These are phyloP conservation scores for Meyerozyma athensensis DNA, from an alignment of 1,139 yeast species.

Conservation along the genomic window DNA sequence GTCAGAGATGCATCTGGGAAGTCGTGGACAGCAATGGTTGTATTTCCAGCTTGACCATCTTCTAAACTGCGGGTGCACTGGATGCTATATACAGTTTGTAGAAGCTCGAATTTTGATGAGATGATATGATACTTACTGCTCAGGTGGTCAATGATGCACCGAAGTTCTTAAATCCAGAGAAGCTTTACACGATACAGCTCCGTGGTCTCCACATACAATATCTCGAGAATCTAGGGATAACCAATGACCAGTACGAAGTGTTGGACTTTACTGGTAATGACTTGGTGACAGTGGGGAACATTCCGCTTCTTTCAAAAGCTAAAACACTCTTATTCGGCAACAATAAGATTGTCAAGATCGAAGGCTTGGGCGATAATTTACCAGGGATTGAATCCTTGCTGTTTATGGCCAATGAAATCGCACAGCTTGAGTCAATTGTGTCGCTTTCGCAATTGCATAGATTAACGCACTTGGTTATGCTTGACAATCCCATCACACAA, in stretches of 20 bases:
- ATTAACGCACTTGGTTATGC: slow-evolving; percentile 46
- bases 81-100: background rate
- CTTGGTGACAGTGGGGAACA: slow-evolving; percentile 45
- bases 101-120: background rate
- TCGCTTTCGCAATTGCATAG: slow-evolving; percentile 29
- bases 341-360: slow-evolving; percentile 47
- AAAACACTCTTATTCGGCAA: slow-evolving; percentile 52
- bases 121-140: slow-evolving; percentile 35
- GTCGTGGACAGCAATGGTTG: slow-evolving; percentile 40
- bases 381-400: slow-evolving; percentile 49
- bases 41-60: slow-evolving; percentile 30
- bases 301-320: slow-evolving; percentile 45
- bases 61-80: slow-evolving; percentile 9
- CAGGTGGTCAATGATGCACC: slow-evolving; percentile 29
- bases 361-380: slow-evolving; percentile 22
- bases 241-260: slow-evolving; percentile 39
- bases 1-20: slow-evolving; percentile 47
- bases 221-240: slow-evolving; percentile 32
- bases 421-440: slow-evolving; percentile 34
- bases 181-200: slow-evolving; percentile 31
- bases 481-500: slow-evolving; percentile 58
- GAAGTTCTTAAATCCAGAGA: slow-evolving; percentile 32
- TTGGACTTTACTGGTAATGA: slow-evolving; percentile 70
- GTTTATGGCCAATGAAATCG: slow-evolving; percentile 48
- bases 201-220: slow-evolving; percentile 30